Evolutionary conservation across 108 stramenopile genomes (phyloP).

Genomic region (Nitzschia sp.): DNA sequence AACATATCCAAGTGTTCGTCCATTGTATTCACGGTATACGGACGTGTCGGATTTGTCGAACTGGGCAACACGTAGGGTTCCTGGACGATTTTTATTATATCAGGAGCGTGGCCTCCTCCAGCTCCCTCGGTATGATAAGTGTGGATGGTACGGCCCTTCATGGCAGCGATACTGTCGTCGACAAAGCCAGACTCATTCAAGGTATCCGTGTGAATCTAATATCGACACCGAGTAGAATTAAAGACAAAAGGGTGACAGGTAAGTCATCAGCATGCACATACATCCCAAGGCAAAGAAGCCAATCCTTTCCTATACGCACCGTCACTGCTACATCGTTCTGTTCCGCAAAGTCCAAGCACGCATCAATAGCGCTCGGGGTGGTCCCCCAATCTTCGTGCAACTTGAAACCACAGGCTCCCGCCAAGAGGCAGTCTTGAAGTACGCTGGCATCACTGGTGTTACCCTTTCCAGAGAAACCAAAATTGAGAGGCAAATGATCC

Average conservation of each 20-base stretch:
- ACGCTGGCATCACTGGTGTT: constrained; percentile 79
- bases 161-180: constrained; percentile 91
- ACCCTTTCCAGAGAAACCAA: constrained; percentile 97
- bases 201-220: constrained; percentile 99
- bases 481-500: constrained; percentile 90
- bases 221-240: no score
- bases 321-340: constrained; percentile 91
- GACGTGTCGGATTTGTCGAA: constrained; percentile 96
- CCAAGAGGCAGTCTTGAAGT: constrained; percentile 58
- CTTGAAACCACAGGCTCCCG: constrained; percentile 96
- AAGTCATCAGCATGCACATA: no score
- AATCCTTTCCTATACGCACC: no score
- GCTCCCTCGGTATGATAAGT: constrained; percentile 94
- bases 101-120: constrained; percentile 97
- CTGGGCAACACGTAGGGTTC: constrained; percentile 91
- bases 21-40: constrained; percentile 96
- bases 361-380: constrained; percentile 94
- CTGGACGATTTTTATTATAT: constrained; percentile 96
- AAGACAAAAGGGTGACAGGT: no score
- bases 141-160: constrained; percentile 95
- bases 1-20: constrained; percentile 99
- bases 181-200: constrained; percentile 96
- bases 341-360: constrained; percentile 88
- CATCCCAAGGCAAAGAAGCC: no score
- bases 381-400: constrained; percentile 99